These are phyloP conservation scores for Globisporangium acanthophoron DNA, from an alignment of 352 stramenopile genomes.

Conservation along the genomic window DNA sequence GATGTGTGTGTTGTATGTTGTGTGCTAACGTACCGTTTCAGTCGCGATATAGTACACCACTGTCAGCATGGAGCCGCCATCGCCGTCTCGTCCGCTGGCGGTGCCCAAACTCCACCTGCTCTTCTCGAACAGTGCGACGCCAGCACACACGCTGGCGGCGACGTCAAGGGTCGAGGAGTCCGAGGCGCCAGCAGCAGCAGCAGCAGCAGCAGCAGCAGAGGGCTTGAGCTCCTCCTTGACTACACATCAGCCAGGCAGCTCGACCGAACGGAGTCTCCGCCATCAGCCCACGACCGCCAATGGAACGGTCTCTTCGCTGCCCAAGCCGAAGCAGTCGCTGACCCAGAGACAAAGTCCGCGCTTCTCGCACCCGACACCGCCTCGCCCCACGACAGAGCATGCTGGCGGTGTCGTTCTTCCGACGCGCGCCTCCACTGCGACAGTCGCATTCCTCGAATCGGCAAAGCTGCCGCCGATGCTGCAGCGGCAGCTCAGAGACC, in stretches of 20 bases:
- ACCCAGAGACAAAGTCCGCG: constrained; percentile 1
- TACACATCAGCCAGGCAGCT: background rate
- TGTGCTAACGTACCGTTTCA: no score
- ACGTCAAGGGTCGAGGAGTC: background rate
- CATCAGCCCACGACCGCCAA: background rate
- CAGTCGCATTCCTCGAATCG: constrained; percentile 28
- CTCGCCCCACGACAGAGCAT: constrained; percentile 3
- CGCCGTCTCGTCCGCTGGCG: constrained; percentile 1
- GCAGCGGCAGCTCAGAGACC: constrained; percentile 15
- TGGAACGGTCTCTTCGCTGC: background rate
- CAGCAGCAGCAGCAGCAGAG: background rate
- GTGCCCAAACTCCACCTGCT: constrained; percentile 16
- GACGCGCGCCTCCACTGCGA: constrained; percentile 25
- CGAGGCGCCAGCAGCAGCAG: background rate
- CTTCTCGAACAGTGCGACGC: background rate
- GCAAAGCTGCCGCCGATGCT: constrained; percentile 32
- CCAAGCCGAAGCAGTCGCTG: background rate
- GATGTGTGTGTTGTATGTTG: background rate
- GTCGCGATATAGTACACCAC: background rate
- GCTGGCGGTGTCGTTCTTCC: constrained; percentile 8
- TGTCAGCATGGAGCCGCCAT: constrained; percentile 10
- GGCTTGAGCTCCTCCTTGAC: no score
- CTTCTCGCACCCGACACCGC: background rate
- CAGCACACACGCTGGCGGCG: background rate
- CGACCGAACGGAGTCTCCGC: background rate